phyloP scores from a whole-genome alignment of 768 basidiomycete species.

The Zangia roseola region DNA sequence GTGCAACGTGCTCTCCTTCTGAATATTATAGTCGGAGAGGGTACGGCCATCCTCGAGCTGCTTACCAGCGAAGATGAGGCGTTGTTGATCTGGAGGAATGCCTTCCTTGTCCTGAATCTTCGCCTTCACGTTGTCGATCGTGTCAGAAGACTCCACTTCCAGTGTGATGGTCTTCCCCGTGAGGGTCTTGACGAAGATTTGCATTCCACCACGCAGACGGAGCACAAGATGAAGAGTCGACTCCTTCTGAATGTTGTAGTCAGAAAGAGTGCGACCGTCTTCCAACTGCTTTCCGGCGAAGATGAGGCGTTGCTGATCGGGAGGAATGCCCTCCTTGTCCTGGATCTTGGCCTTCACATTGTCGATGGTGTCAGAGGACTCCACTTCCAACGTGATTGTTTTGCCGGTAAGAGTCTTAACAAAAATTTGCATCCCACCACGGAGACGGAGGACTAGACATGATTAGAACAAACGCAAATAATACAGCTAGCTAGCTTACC shows the following conservation, averaged over 20 bases:
- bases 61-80: conserved; percentile 79
- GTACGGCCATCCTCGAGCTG: conserved; percentile 79
- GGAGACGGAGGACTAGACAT: conserved; percentile 66
- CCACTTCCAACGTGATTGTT: conserved; percentile 91
- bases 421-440: conserved; percentile 91
- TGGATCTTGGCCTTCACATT: conserved; percentile 85
- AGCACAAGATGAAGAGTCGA: conserved; percentile 74
- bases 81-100: conserved; percentile 76
- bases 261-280: conserved; percentile 85
- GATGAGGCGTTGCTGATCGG: conserved; percentile 86
- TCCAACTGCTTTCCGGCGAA: conserved; percentile 95
- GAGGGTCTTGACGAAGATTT: conserved; percentile 69
- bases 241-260: conserved; percentile 86
- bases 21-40: conserved; percentile 75
- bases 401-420: conserved; percentile 88
- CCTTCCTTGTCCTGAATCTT: conserved; percentile 84
- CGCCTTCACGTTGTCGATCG: conserved; percentile 74
- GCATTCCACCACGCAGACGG: conserved; percentile 71
- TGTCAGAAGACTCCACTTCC: conserved; percentile 74
- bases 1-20: conserved; percentile 72
- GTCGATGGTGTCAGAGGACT: conserved; percentile 91
- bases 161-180: conserved; percentile 78
- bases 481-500: conserved; percentile 1
- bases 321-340: conserved; percentile 78
- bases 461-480: background rate